These are phyloP conservation scores for Talaromyces ruber DNA, from an alignment of 495 filamentous ascomycete genomes.

Conservation along the genomic window DNA sequence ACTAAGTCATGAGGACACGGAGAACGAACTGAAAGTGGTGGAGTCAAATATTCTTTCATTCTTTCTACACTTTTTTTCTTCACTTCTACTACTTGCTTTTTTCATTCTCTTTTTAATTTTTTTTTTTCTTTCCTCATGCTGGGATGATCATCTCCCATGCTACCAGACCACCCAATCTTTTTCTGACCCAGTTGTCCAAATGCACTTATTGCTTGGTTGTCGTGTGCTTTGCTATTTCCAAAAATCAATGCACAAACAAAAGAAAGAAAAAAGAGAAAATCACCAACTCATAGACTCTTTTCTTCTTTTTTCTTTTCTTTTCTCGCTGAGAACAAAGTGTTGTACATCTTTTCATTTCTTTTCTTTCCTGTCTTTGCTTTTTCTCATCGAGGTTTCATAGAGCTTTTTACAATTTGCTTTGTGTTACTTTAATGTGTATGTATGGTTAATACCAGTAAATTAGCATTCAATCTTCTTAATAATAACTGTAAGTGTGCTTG, in stretches of 20 bases:
- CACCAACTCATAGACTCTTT: slow-evolving; percentile 5
- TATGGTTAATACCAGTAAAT: slow-evolving; percentile 7
- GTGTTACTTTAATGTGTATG: slow-evolving; percentile 8
- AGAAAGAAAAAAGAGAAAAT: not conserved
- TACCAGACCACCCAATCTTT: slow-evolving; percentile 1
- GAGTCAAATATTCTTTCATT: slow-evolving; percentile 2
- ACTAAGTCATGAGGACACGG: slow-evolving; percentile 4
- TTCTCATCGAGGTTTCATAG: slow-evolving; percentile 4
- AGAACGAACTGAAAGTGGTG: slow-evolving; percentile 2
- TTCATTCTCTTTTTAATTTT: not conserved
- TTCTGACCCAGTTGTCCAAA: not conserved
- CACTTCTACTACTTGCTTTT: not conserved
- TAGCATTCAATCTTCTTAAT: not conserved
- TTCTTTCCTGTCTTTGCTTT: slow-evolving; percentile 3
- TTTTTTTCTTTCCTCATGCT: slow-evolving; percentile 1
- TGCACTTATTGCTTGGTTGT: slow-evolving; percentile 4
- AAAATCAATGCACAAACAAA: slow-evolving; percentile 2
- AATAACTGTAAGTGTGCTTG: no score
- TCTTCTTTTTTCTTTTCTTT: not conserved
- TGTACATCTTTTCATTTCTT: slow-evolving; percentile 5
- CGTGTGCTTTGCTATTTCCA: not conserved
- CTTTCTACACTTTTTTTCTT: slow-evolving; percentile 1
- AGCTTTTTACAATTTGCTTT: slow-evolving; percentile 3
- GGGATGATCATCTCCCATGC: not conserved
- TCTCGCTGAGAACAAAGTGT: slow-evolving; percentile 6